phyloP scores from a whole-genome alignment of 179 eudicot species.

The Nepenthes alata region DNA sequence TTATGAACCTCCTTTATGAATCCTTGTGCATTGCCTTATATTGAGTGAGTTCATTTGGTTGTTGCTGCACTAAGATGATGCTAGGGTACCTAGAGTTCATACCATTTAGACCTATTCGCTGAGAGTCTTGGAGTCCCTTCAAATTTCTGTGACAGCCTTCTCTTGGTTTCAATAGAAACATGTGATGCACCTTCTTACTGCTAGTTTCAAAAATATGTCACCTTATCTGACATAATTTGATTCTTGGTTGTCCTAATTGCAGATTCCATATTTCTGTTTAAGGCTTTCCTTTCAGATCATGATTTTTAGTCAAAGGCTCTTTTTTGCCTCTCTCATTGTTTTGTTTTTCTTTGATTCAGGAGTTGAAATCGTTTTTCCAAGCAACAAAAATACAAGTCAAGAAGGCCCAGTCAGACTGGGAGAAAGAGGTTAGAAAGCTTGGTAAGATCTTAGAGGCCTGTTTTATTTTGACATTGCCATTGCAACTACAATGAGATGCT shows the following conservation, averaged over 20 bases:
- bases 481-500: not conserved
- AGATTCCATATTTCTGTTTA: too few relatives aligned
- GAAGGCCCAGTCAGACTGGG: conserved; percentile 49
- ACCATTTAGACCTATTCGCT: too few relatives aligned
- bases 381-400: conserved; percentile 43
- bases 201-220: not conserved
- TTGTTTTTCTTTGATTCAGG: conserved; percentile 30
- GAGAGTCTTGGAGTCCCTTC: too few relatives aligned
- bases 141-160: too few relatives aligned
- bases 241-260: too few relatives aligned
- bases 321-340: conserved; percentile 1
- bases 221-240: too few relatives aligned
- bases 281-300: too few relatives aligned
- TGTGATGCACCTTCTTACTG: conserved; percentile 1
- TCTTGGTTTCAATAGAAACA: not conserved
- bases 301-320: not conserved
- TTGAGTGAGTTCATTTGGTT: too few relatives aligned
- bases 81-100: too few relatives aligned
- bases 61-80: too few relatives aligned
- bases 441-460: conserved; percentile 30
- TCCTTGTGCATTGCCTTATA: too few relatives aligned
- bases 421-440: conserved; percentile 52
- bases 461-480: not conserved
- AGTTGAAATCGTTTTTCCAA: conserved; percentile 43
- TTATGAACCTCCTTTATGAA: too few relatives aligned